A percentile compares a stretch with the other conserved stretches of the same genome.
Conservation (phyloP, 2,329 filamentous ascomycete species). For the Penicillium oxalicum region DNA sequence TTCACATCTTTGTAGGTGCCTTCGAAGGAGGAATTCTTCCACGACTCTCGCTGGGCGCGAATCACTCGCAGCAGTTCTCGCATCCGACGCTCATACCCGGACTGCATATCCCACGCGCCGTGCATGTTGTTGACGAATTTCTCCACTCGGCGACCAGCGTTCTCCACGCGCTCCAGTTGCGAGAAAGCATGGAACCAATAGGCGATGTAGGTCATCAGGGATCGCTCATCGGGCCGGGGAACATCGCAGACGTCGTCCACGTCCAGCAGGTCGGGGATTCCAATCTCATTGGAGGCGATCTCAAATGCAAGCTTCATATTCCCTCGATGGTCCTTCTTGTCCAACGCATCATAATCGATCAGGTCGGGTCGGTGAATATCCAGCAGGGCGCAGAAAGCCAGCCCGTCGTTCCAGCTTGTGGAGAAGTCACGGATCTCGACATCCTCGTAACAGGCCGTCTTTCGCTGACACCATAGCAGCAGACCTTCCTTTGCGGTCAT, state of each 20-base stretch:
- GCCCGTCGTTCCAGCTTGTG: constrained; percentile 90
- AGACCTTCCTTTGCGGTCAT: constrained; percentile 96
- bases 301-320: constrained; percentile 99
- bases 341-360: constrained; percentile 91
- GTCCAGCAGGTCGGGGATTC: constrained; percentile 89
- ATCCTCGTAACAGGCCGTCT: constrained; percentile 97
- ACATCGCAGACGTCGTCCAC: constrained; percentile 98
- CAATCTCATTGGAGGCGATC: constrained; percentile 91
- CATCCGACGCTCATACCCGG: constrained; percentile 89
- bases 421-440: constrained; percentile 95
- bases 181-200: constrained; percentile 99
- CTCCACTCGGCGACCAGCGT: constrained; percentile 89
- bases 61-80: constrained; percentile 71
- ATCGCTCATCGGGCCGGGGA: constrained; percentile 88
- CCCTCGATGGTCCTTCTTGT: constrained; percentile 87
- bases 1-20: constrained; percentile 93
- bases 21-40: constrained; percentile 76
- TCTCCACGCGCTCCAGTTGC: constrained; percentile 97
- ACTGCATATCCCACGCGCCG: constrained; percentile 99
- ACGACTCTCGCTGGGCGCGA: constrained; percentile 63
- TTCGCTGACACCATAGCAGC: constrained; percentile 93
- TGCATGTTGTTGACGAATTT: constrained; percentile 99
- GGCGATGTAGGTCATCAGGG: constrained; percentile 98
- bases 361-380: constrained; percentile 96
- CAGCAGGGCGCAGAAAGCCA: constrained; percentile 91